These are phyloP conservation scores for Vigna unguiculata DNA, from an alignment of 306 rosid genomes.

Conservation along the genomic window DNA sequence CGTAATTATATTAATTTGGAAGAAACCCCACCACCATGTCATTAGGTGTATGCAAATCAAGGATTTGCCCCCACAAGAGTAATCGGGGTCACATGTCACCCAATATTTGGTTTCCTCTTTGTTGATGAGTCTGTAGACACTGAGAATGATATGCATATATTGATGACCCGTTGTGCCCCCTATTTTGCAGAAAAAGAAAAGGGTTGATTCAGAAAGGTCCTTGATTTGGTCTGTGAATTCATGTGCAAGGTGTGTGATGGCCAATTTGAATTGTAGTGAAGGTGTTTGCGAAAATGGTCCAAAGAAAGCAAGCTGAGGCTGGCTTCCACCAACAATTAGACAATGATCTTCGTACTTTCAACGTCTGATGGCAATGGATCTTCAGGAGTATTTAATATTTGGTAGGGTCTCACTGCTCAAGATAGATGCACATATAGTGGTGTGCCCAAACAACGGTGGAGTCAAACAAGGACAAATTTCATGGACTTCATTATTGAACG, in stretches of 20 bases:
- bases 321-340: constrained; percentile 69
- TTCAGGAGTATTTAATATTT: constrained; percentile 45
- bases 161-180: constrained; percentile 50
- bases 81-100: constrained; percentile 47
- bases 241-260: constrained; percentile 42
- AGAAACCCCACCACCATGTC: constrained; percentile 38
- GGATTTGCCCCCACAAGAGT: constrained; percentile 49
- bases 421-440: constrained; percentile 15
- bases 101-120: constrained; percentile 51
- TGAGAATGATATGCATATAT: constrained; percentile 32
- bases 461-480: constrained; percentile 41
- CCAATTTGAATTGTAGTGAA: constrained; percentile 40
- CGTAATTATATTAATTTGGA: constrained; percentile 24
- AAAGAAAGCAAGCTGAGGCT: constrained; percentile 42
- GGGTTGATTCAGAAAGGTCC: constrained; percentile 40
- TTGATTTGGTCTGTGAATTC: constrained; percentile 55
- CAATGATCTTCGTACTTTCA: constrained; percentile 64
- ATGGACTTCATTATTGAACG: neutral
- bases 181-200: constrained; percentile 34
- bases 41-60: constrained; percentile 39
- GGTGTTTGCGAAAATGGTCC: constrained; percentile 37
- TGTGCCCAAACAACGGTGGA: constrained; percentile 33
- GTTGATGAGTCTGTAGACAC: constrained; percentile 38
- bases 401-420: constrained; percentile 50
- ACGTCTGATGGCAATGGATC: constrained; percentile 52